Evolutionary conservation across 1,139 yeast species (phyloP).

Genomic region (Hyphopichia buzzinii): DNA sequence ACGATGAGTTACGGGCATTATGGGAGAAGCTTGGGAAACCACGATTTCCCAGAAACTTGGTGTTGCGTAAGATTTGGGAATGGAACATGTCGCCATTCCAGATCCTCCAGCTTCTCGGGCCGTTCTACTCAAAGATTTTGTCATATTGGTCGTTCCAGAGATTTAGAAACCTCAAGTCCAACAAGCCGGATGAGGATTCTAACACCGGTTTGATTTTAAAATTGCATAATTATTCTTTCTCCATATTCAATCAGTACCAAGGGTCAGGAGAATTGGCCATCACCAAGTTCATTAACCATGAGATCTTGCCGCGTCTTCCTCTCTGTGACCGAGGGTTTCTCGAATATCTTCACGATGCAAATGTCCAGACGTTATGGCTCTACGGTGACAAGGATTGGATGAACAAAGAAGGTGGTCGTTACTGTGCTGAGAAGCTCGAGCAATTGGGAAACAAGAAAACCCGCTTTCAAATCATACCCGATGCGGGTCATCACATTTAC

Average conservation of each 20-base stretch:
- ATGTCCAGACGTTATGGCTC: constrained; percentile 32
- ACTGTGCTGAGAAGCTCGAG: constrained; percentile 26
- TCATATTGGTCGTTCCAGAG: constrained; percentile 45
- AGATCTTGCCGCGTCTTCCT: constrained; percentile 40
- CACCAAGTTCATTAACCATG: constrained; percentile 40
- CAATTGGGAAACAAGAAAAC: constrained; percentile 16
- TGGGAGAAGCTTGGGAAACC: constrained; percentile 42
- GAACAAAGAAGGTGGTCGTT: constrained; percentile 41
- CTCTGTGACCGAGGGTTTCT: constrained; percentile 41
- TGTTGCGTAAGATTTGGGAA: constrained; percentile 37
- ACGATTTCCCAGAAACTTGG: constrained; percentile 34
- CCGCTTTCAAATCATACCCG: constrained; percentile 22
- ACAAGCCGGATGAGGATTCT: constrained; percentile 6
- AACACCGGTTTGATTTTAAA: constrained; percentile 29
- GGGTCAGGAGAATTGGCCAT: constrained; percentile 48
- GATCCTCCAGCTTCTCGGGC: constrained; percentile 37
- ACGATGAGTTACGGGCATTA: constrained; percentile 21
- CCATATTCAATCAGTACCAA: constrained; percentile 45
- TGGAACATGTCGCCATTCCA: constrained; percentile 42
- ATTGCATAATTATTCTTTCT: constrained; percentile 41
- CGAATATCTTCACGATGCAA: constrained; percentile 23
- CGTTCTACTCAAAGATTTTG: constrained; percentile 39
- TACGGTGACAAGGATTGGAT: constrained; percentile 49
- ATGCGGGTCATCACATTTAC: constrained; percentile 45
- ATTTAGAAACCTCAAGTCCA: constrained; percentile 30